phyloP scores from a whole-genome alignment of 1,139 yeast species.

The Tardiomyces blankii region DNA sequence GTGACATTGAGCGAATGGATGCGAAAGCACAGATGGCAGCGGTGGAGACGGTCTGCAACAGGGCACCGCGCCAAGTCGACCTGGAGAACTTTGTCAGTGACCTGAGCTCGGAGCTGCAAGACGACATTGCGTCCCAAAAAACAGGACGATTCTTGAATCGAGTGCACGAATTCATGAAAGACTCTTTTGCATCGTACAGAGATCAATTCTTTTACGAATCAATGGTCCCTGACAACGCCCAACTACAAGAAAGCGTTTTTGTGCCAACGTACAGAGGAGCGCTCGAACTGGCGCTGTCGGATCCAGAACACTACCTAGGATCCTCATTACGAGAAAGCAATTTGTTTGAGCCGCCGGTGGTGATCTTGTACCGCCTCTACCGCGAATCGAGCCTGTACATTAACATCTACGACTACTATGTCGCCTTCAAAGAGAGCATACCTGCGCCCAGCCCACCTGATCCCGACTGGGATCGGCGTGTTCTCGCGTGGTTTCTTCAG shows the following conservation, averaged over 20 bases:
- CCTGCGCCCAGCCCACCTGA: conserved; percentile 25
- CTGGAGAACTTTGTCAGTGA: not conserved
- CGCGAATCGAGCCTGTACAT: conserved; percentile 71
- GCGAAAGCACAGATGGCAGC: not conserved
- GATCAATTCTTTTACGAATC: conserved; percentile 15
- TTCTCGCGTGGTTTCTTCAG: conserved; percentile 46
- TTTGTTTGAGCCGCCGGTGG: conserved; percentile 38
- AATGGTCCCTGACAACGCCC: conserved; percentile 15
- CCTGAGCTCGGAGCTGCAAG: not conserved
- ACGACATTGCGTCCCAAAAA: not conserved
- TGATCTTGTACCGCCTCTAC: conserved; percentile 54
- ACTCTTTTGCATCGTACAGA: conserved; percentile 5
- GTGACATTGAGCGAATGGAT: not conserved
- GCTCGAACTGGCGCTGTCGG: conserved; percentile 26
- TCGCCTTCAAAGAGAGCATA: conserved; percentile 54
- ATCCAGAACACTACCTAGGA: conserved; percentile 21
- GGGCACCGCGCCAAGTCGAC: not conserved
- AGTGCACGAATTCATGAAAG: not conserved
- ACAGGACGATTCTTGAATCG: not conserved
- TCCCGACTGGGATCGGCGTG: conserved; percentile 39
- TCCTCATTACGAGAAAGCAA: not conserved
- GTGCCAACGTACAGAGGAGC: conserved; percentile 31
- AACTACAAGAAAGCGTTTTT: conserved; percentile 24
- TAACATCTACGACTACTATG: conserved; percentile 68
- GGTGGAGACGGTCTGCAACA: not conserved